Evolutionary conservation across 805 yeast genomes (phyloP), one percentile per base, ranked within the genome.

Genomic region (Lachancea waltii): DNA sequence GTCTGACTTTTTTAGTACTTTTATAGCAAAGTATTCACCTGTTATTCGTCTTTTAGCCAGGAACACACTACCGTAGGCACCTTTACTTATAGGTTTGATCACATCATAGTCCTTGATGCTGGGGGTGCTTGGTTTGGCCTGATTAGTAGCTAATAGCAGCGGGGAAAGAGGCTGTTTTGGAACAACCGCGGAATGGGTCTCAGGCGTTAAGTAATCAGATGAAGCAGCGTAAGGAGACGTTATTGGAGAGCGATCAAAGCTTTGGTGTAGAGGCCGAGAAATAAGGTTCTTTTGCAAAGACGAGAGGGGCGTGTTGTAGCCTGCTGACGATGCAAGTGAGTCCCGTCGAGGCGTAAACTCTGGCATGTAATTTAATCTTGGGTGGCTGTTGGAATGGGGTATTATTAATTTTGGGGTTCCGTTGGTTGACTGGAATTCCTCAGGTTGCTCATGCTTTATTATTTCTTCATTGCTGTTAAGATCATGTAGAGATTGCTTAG

Each of bases 11-110:
- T 80, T 85, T 45, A 92, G 65, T 10, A 86, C 92, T 58, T 92
- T 92, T 45, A 92, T 87, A 0, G 99, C 98, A 50, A 85, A 90
- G 59, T 87, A 84, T 46, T 94, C 98, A 4, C 97, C 96, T 0
- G 97, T 90, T 9, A 82, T 61, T 50, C 78, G 81, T 52, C 92
- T 73, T 47, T 80, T 77, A 0, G 95, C 89, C 7, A 92, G 68
- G 59, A 79, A 92, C 2, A 92, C 99, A 25, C 94, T 82, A 0
- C 98, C 98, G 68, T 89, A 92, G 0, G 99, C 98, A 29, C 99
- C 98, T 54, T 86, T 85, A 53, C 95, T 85, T 36, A 92, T 86
- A 0, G 98, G 96, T 56, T 87, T 86, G 40, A 92, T 67, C 21
- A 92, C 75, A 50, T 86, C 95, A 60, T 87, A 92, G 58, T 94